Conservation (phyloP, 1,284 basidiomycete genomes). For the Heterobasidion parviporum region DNA sequence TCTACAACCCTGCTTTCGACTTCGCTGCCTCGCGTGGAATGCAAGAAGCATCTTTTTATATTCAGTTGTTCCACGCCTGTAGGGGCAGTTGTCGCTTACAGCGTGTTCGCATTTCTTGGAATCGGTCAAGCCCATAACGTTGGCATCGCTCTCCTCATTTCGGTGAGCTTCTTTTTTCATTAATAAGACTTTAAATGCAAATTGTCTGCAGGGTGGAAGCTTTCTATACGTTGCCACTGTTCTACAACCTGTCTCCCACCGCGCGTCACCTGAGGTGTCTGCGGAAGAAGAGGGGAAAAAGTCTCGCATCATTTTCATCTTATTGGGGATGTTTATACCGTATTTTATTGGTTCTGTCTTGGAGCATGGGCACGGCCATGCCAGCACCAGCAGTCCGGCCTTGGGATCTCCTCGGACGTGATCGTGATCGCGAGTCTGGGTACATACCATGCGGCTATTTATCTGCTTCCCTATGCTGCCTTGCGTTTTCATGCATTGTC, state of each 20-base stretch:
- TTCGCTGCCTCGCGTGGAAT: conserved; percentile 56
- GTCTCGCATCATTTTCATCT: conserved; percentile 44
- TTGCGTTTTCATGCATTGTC: no score
- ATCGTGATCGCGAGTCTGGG: no score
- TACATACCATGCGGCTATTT: no score
- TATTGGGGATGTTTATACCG: conserved; percentile 68
- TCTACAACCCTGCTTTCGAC: conserved; percentile 75
- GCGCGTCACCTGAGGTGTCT: conserved; percentile 22
- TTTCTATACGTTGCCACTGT: conserved; percentile 94
- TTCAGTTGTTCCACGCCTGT: conserved; percentile 79
- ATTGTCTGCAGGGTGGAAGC: conserved; percentile 69
- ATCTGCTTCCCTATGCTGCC: no score
- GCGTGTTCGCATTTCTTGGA: conserved; percentile 50
- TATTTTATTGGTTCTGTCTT: conserved; percentile 40
- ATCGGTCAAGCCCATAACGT: conserved; percentile 24
- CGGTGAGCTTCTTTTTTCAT: conserved; percentile 37
- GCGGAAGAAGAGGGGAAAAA: conserved; percentile 39
- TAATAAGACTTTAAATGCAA: background rate
- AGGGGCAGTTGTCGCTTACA: conserved; percentile 66
- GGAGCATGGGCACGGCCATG: conserved; percentile 34
- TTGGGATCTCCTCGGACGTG: no score
- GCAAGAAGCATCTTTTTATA: conserved; percentile 66
- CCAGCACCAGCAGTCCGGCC: background rate
- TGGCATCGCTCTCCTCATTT: conserved; percentile 63
- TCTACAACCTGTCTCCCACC: conserved; percentile 63